Conservation (phyloP, 1,139 yeast genomes). For the Geotrichum carabidarum region DNA sequence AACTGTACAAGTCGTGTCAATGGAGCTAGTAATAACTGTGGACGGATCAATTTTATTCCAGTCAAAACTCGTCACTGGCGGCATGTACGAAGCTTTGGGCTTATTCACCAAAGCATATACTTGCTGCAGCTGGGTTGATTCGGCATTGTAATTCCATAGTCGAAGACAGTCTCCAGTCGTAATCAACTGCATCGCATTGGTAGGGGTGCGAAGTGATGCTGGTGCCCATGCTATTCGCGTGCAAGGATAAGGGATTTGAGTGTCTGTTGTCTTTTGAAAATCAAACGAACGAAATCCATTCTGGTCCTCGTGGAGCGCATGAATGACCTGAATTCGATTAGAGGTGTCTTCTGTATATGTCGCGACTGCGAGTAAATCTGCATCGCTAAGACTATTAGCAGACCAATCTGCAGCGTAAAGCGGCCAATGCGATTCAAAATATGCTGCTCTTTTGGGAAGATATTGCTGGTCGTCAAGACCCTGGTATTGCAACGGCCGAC, state of each 20-base stretch:
- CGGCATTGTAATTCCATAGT: conserved; percentile 51
- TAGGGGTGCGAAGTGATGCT: conserved; percentile 16
- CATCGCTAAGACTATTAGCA: conserved; percentile 34
- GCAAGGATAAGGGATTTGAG: conserved; percentile 56
- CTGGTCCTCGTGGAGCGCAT: conserved; percentile 1
- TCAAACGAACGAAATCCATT: conserved; percentile 25
- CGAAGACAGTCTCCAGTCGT: conserved; percentile 69
- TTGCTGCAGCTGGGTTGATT: conserved; percentile 40
- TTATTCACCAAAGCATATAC: conserved; percentile 42
- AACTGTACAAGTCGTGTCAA: conserved; percentile 93
- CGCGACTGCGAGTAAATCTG: conserved; percentile 57
- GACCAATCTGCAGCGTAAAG: conserved; percentile 69
- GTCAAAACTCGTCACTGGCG: conserved; percentile 79
- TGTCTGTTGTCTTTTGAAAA: conserved; percentile 44
- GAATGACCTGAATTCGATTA: conserved; percentile 26
- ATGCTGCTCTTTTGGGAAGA: conserved; percentile 28
- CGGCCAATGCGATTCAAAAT: conserved; percentile 58
- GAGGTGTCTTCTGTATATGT: conserved; percentile 61
- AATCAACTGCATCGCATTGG: conserved; percentile 45
- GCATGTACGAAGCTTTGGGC: conserved; percentile 40
- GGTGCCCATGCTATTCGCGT: conserved; percentile 77
- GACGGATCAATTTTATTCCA: conserved; percentile 77
- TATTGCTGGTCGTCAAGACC: neutral
- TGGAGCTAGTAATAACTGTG: conserved; percentile 74
- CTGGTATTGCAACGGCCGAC: neutral